phyloP scores from a whole-genome alignment of 2,329 filamentous ascomycete species.

The Hymenoscyphus repandus region DNA sequence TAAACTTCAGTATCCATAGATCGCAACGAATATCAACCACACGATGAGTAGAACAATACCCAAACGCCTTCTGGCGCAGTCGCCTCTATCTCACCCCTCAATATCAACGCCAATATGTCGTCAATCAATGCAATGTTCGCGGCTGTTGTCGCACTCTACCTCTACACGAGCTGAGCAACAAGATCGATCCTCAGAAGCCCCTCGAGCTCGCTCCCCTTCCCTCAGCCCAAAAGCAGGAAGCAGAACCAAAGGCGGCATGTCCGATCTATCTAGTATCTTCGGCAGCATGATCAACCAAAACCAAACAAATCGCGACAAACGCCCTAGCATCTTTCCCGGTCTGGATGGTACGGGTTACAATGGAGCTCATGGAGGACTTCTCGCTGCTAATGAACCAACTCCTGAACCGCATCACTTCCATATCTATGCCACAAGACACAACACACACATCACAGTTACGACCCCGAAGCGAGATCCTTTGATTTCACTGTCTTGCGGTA shows the following conservation, averaged over 20 bases:
- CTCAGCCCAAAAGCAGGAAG: constrained; percentile 4
- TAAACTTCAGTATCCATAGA: neutral
- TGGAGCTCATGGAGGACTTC: constrained; percentile 16
- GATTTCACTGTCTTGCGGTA: constrained; percentile 74
- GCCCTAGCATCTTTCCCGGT: constrained; percentile 7
- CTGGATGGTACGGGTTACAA: constrained; percentile 11
- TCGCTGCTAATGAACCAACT: constrained; percentile 31
- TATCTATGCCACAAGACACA: constrained; percentile 84
- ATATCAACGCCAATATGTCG: constrained; percentile 9
- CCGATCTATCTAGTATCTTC: constrained; percentile 3
- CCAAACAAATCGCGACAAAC: neutral
- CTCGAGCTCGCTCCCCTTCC: constrained; percentile 9
- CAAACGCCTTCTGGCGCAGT: constrained; percentile 27
- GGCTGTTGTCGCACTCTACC: constrained; percentile 32
- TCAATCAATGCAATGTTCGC: constrained; percentile 6
- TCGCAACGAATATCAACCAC: constrained; percentile 5
- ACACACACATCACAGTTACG: constrained; percentile 88
- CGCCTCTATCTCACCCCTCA: constrained; percentile 14
- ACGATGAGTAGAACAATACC: constrained; percentile 29
- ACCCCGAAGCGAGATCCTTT: constrained; percentile 75
- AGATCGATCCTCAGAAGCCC: neutral
- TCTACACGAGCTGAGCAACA: constrained; percentile 18
- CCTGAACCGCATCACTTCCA: constrained; percentile 77
- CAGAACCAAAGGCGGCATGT: constrained; percentile 6
- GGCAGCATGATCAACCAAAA: neutral